Evolutionary conservation across 2,329 filamentous ascomycete genomes (phyloP).

Genomic region (Pseudogymnoascus sp.): DNA sequence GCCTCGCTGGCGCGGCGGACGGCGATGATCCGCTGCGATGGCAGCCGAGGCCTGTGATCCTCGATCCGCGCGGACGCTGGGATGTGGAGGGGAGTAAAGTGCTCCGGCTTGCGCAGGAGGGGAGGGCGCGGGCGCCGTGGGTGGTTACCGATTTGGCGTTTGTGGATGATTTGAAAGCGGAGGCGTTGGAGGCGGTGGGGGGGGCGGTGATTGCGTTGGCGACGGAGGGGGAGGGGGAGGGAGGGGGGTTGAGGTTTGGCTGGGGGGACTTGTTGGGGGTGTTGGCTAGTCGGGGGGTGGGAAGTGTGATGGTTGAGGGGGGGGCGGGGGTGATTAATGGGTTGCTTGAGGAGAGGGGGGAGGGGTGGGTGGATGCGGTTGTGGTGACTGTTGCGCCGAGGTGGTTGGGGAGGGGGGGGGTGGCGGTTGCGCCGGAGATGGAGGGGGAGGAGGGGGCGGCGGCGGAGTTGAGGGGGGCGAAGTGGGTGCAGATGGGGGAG

Average conservation of each 20-base stretch:
- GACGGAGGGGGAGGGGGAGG: constrained; percentile 46
- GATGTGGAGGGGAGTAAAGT: constrained; percentile 54
- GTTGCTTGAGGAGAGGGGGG: constrained; percentile 55
- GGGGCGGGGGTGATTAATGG: constrained; percentile 57
- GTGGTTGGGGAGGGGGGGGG: constrained; percentile 71
- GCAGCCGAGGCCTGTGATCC: constrained; percentile 72
- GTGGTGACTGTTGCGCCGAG: constrained; percentile 85
- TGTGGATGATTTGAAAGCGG: constrained; percentile 10
- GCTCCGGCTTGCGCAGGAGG: constrained; percentile 52
- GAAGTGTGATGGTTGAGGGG: constrained; percentile 20
- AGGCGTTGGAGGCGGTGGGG: constrained; percentile 13
- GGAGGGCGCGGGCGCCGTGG: constrained; percentile 64
- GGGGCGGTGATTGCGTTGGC: constrained; percentile 10
- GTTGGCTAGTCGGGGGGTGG: constrained; percentile 44
- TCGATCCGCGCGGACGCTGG: constrained; percentile 74
- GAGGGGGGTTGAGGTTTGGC: too few relatives aligned
- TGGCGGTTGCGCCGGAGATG: constrained; percentile 58
- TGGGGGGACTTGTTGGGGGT: too few relatives aligned
- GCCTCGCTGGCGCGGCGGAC: constrained; percentile 47
- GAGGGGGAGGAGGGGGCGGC: background rate
- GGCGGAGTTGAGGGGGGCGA: background rate
- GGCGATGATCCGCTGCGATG: constrained; percentile 36
- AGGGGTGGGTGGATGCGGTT: constrained; percentile 61
- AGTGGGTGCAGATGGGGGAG: background rate
- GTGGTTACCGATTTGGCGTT: constrained; percentile 46